phyloP scores from a whole-genome alignment of 257 asterid species.

The Ajuga chamaepitys region DNA sequence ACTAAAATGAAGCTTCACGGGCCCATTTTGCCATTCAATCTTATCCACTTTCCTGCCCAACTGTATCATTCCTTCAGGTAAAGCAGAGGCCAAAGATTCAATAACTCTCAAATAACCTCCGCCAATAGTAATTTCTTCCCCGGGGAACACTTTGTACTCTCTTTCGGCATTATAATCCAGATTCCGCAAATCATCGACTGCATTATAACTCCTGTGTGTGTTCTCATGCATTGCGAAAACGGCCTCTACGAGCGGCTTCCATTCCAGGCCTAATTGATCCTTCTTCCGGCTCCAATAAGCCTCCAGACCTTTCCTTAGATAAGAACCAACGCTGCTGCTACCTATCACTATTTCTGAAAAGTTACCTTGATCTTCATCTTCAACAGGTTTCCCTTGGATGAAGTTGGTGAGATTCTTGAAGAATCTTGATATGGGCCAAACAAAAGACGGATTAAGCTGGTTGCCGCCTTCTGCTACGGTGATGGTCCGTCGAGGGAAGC shows the following conservation, averaged over 20 bases:
- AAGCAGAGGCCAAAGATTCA: constrained; percentile 49
- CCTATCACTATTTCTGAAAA: background rate
- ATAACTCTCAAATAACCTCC: constrained; percentile 57
- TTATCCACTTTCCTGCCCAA: constrained; percentile 42
- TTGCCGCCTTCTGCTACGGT: constrained; percentile 63
- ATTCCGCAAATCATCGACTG: constrained; percentile 43
- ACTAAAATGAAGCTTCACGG: constrained; percentile 61
- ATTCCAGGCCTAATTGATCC: background rate
- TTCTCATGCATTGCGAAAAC: constrained; percentile 65
- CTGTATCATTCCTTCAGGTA: constrained; percentile 60
- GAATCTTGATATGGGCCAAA: constrained; percentile 42
- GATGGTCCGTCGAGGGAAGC: constrained; percentile 26
- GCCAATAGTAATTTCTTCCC: constrained; percentile 71
- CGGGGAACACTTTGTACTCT: constrained; percentile 59
- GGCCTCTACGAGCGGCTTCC: constrained; percentile 34
- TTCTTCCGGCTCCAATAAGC: constrained; percentile 30
- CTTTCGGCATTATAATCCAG: constrained; percentile 62
- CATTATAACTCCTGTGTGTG: constrained; percentile 53
- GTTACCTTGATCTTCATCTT: constrained; percentile 4
- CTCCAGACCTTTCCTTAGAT: constrained; percentile 52
- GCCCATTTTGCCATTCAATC: constrained; percentile 53
- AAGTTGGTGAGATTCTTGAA: constrained; percentile 53
- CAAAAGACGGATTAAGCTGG: constrained; percentile 33
- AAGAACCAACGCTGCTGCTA: constrained; percentile 38
- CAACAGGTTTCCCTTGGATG: constrained; percentile 34